Conservation (phyloP, 495 filamentous ascomycete genomes). For the Aspergillus asperescens region DNA sequence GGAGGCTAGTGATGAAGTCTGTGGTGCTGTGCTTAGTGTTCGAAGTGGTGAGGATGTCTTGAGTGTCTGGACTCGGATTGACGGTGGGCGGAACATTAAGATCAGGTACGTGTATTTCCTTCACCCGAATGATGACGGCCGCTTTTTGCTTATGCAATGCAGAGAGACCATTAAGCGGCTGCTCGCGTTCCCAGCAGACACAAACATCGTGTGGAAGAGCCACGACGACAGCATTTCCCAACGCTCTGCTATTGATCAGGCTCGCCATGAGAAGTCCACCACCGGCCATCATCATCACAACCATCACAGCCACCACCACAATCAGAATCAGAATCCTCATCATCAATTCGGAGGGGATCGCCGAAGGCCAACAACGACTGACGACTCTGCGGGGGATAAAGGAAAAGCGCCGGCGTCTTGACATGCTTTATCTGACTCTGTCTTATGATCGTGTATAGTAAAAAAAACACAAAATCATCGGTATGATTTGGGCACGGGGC, state of each 20-base stretch:
- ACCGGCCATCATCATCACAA: conserved; percentile 26
- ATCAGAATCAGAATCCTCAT: conserved; percentile 25
- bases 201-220: conserved; percentile 88
- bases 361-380: conserved; percentile 41
- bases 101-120: conserved; percentile 62
- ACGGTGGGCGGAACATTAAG: conserved; percentile 90
- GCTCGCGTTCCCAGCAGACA: conserved; percentile 78
- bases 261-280: conserved; percentile 67
- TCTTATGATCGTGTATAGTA: conserved; percentile 45
- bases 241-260: conserved; percentile 73
- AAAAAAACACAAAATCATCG: conserved; percentile 39
- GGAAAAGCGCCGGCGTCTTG: conserved; percentile 36
- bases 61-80: conserved; percentile 92
- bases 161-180: conserved; percentile 92
- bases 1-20: conserved; percentile 90
- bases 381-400: conserved; percentile 44
- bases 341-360: conserved; percentile 39
- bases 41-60: conserved; percentile 93
- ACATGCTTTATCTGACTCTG: conserved; percentile 23
- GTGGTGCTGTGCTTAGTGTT: conserved; percentile 88
- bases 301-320: conserved; percentile 35
- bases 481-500: conserved; percentile 43
- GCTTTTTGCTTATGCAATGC: conserved; percentile 1
- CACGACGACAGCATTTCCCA: conserved; percentile 81
- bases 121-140: not conserved